Conservation (phyloP, 371 early-diverging fungal genomes). For the Chytridium lagenaria region DNA sequence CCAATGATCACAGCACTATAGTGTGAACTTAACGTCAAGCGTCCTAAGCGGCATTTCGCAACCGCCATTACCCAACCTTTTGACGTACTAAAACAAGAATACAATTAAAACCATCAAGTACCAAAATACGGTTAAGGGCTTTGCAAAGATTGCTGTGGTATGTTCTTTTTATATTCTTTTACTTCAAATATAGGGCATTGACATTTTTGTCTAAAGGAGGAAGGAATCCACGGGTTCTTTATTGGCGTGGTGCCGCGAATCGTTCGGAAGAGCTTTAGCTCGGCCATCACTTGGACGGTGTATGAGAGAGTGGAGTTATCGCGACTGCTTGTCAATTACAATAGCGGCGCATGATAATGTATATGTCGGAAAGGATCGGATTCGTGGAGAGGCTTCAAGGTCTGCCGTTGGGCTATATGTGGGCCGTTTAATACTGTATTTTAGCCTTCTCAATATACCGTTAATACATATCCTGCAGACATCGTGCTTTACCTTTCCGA, state of each 20-base stretch:
- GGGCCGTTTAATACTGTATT: too few relatives aligned
- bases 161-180: not conserved
- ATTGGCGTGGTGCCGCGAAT: constrained; percentile 85
- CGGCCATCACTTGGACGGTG: constrained; percentile 92
- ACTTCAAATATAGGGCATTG: not conserved
- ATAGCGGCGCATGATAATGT: too few relatives aligned
- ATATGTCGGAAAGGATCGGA: too few relatives aligned
- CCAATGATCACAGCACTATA: constrained; percentile 11
- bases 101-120: constrained; percentile 80
- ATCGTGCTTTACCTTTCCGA: too few relatives aligned
- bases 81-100: constrained; percentile 93
- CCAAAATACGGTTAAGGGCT: constrained; percentile 15
- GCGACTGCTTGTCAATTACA: not conserved
- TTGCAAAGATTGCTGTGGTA: constrained; percentile 11
- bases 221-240: constrained; percentile 80
- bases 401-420: too few relatives aligned
- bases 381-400: too few relatives aligned
- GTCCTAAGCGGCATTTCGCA: constrained; percentile 75
- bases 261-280: constrained; percentile 83
- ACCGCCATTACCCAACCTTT: constrained; percentile 91
- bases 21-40: constrained; percentile 56
- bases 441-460: too few relatives aligned
- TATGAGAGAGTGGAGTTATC: constrained; percentile 82
- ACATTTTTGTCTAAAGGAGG: constrained; percentile 68
- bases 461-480: too few relatives aligned